Evolutionary conservation across 169 alveolate species (phyloP).

Genomic region (Hammondia hammondi): DNA sequence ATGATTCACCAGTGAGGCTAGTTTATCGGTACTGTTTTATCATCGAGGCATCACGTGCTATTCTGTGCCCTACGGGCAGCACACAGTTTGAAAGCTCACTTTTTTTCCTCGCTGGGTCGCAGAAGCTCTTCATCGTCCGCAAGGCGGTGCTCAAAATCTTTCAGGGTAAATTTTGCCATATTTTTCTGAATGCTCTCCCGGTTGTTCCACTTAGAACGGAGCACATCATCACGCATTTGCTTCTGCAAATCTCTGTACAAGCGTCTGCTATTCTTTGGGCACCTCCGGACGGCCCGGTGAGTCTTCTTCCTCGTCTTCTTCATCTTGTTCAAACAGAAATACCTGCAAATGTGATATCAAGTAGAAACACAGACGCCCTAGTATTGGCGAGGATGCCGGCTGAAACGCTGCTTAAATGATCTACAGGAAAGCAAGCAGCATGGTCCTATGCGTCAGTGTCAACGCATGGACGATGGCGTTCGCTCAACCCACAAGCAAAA

Average conservation of each 20-base stretch:
- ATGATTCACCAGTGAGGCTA: no score
- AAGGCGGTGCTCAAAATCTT: conserved; percentile 37
- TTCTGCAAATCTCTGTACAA: conserved; percentile 41
- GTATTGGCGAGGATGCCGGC: no score
- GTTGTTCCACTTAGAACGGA: conserved; percentile 10
- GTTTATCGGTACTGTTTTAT: no score
- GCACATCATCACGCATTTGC: conserved; percentile 1
- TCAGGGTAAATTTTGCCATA: neutral
- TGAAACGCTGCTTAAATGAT: no score
- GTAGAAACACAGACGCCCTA: neutral
- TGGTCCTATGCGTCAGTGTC: no score
- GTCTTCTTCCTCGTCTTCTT: conserved; percentile 18
- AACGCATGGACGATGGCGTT: no score
- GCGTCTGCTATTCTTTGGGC: neutral
- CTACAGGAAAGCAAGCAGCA: no score
- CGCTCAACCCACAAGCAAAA: no score
- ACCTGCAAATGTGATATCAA: neutral
- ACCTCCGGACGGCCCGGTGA: conserved; percentile 17
- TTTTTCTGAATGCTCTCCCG: neutral
- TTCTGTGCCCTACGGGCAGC: no score
- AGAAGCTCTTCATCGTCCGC: conserved; percentile 29
- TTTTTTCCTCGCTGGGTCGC: neutral
- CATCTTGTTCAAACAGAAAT: neutral
- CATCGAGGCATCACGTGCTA: no score
- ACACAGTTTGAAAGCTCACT: neutral